Evolutionary conservation across 1,139 yeast species (phyloP).

Genomic region (Sugiyamaella novakii): DNA sequence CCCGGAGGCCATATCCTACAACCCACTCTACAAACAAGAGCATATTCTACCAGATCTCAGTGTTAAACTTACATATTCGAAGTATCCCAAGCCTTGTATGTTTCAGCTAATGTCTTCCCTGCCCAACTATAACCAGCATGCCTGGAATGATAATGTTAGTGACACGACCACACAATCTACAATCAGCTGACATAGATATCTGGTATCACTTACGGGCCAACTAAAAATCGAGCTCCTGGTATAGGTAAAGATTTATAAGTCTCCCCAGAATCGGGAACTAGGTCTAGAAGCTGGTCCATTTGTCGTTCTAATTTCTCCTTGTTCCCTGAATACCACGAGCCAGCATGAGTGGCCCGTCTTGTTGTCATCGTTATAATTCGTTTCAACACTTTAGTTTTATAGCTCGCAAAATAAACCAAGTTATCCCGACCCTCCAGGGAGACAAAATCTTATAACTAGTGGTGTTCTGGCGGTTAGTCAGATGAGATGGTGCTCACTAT

Average conservation of each 20-base stretch:
- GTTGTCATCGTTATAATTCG: conserved; percentile 6
- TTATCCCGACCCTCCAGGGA: conserved; percentile 5
- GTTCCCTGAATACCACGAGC: conserved; percentile 76
- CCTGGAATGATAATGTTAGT: conserved; percentile 27
- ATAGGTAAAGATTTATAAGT: conserved; percentile 38
- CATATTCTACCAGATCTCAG: too few relatives aligned
- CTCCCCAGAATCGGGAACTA: conserved; percentile 36
- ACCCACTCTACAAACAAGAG: too few relatives aligned
- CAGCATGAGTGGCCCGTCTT: conserved; percentile 62
- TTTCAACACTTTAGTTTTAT: conserved; percentile 1
- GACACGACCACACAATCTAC: too few relatives aligned
- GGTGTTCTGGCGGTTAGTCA: not conserved
- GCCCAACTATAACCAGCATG: conserved; percentile 94
- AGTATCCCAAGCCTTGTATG: conserved; percentile 73
- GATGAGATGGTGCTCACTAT: too few relatives aligned
- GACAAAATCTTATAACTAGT: conserved; percentile 1
- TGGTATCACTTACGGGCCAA: conserved; percentile 50
- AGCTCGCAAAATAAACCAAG: not conserved
- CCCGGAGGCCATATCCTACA: too few relatives aligned
- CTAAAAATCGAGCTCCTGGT: conserved; percentile 62
- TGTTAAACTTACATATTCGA: conserved; percentile 44
- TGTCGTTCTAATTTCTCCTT: conserved; percentile 50
- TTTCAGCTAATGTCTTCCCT: conserved; percentile 74
- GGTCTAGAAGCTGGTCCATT: conserved; percentile 49
- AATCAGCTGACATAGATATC: too few relatives aligned